Evolutionary conservation across 768 basidiomycete genomes (phyloP).

Genomic region (Suillus alpinus): DNA sequence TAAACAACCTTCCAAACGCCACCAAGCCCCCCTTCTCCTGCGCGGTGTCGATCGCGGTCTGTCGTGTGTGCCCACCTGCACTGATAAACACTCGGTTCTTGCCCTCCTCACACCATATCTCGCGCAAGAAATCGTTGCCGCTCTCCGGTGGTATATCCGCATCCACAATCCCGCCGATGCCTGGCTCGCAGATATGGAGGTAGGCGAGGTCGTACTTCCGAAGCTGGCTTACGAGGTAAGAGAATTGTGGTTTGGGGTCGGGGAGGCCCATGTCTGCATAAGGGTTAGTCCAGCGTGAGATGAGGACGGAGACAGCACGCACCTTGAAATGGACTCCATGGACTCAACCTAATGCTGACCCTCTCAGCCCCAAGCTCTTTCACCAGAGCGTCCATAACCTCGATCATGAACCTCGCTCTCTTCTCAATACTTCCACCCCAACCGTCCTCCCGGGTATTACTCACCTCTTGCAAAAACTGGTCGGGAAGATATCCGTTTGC

Average conservation of each 20-base stretch:
- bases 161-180: slow-evolving; percentile 14
- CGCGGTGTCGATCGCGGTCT: neutral
- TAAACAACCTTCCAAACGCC: slow-evolving; percentile 1
- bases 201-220: slow-evolving; percentile 35
- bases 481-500: slow-evolving; percentile 35
- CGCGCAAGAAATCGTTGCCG: slow-evolving; percentile 25
- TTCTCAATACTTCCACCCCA: slow-evolving; percentile 53
- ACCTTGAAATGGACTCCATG: slow-evolving; percentile 37
- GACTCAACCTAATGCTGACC: slow-evolving; percentile 42
- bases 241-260: slow-evolving; percentile 36
- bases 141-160: slow-evolving; percentile 6
- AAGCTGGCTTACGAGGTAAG: slow-evolving; percentile 28
- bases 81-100: slow-evolving; percentile 3
- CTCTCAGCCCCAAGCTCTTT: slow-evolving; percentile 42
- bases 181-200: slow-evolving; percentile 38
- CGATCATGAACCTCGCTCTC: slow-evolving; percentile 42
- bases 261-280: slow-evolving; percentile 10
- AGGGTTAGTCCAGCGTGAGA: neutral
- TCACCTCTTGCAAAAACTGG: slow-evolving; percentile 38
- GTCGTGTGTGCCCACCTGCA: slow-evolving; percentile 6
- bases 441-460: slow-evolving; percentile 44
- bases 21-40: neutral
- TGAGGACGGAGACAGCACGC: slow-evolving; percentile 7
- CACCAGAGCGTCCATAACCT: slow-evolving; percentile 40
- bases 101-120: slow-evolving; percentile 19